These are phyloP conservation scores for Rhizopus arrhizus DNA, from an alignment of 371 early-diverging fungal genomes.

Conservation along the genomic window DNA sequence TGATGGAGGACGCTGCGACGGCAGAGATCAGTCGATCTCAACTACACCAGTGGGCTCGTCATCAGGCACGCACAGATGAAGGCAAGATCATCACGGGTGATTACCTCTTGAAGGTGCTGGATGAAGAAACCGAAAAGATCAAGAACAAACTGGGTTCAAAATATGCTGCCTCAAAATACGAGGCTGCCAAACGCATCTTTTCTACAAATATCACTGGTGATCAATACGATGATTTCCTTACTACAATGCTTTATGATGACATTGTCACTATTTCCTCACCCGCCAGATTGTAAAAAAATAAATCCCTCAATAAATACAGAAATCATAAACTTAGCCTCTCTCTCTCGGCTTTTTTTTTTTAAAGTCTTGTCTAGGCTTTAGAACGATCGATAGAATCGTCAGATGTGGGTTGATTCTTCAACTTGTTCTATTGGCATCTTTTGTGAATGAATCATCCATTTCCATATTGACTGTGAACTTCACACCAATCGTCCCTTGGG, in stretches of 20 bases:
- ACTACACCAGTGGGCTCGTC: conserved; percentile 96
- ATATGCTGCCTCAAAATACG: conserved; percentile 69
- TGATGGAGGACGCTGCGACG: conserved; percentile 70
- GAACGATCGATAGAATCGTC: too few relatives aligned
- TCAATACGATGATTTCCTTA: conserved; percentile 88
- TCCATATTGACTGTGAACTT: too few relatives aligned
- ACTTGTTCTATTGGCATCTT: too few relatives aligned
- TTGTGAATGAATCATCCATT: too few relatives aligned
- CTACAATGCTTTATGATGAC: conserved; percentile 81
- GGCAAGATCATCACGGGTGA: conserved; percentile 79
- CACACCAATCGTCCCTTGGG: too few relatives aligned
- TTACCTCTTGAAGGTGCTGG: conserved; percentile 73
- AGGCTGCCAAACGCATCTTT: conserved; percentile 77
- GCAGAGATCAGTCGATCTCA: conserved; percentile 97
- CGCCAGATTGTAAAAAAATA: conserved; percentile 22
- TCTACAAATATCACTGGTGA: conserved; percentile 79
- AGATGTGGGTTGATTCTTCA: too few relatives aligned
- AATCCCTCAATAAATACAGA: neutral
- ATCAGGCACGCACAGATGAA: conserved; percentile 79
- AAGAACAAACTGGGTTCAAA: conserved; percentile 63
- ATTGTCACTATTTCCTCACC: conserved; percentile 47
- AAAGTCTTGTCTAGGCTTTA: too few relatives aligned
- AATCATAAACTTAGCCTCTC: neutral
- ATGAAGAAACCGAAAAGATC: conserved; percentile 82
- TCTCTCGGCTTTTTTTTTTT: neutral